Evolutionary conservation across 306 rosid genomes (phyloP), one percentile per base, ranked within the genome.

Genomic region (Dryas alaskensis): DNA sequence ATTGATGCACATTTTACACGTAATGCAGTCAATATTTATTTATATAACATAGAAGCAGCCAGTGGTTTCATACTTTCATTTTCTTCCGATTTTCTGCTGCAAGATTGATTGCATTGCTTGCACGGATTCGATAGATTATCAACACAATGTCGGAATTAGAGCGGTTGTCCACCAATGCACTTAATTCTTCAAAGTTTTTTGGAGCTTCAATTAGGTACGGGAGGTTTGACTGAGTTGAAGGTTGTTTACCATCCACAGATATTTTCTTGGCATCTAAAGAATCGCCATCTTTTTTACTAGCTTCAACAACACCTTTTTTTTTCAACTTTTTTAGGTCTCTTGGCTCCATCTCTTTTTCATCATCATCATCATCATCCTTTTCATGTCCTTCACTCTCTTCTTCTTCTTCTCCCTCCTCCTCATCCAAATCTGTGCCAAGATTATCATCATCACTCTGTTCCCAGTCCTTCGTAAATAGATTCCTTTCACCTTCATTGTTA

Each of bases 121-220:
- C 90, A 57, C 97, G 88, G 75, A 94, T 91, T 63, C 97, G 88
- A 74, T 78, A 83, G 86, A 94, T 86, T 49, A 94, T 74, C 86
- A 94, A 79, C 69, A 85, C 80, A 60, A 76, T 55, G 49, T 94
- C 92, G 22, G 84, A 62, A 82, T 81, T 89, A 48, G 93, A 88
- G 65, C 81, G 43, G 59, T 86, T 72, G 59, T 81, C 87, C 74
- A 88, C 76, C 74, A 92, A 81, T 6, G 87, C 79, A 70, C 82
- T 79, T 51, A 94, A 83, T 73, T 86, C 96, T 79, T 88, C 92
- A 72, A 82, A 85, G 78, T 83, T 87, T 78, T 83, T 87, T 11
- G 99, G 97, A 79, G 99, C 97, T 86, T 94, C 85, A 67, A 94
- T 92, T 73, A 94, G 82, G 83, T 79, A 94, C 44, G 99, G 97